Evolutionary conservation across 371 early-diverging fungal species (phyloP).

Genomic region (Capillidium heterosporum): DNA sequence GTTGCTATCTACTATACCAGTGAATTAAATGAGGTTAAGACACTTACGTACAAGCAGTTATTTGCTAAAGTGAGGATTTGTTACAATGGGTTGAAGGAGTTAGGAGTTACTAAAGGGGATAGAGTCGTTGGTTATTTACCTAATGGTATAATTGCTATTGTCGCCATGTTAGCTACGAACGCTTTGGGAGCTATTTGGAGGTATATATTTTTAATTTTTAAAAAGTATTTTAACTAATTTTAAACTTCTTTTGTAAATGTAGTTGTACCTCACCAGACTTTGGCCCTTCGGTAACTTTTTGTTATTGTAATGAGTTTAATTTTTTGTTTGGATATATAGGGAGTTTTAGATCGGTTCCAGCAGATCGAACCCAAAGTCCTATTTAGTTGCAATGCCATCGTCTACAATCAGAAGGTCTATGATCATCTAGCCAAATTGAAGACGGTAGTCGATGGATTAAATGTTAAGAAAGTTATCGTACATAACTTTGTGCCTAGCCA

Average conservation of each 20-base stretch:
- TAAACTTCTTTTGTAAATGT: slow-evolving; percentile 2
- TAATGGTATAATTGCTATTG: slow-evolving; percentile 68
- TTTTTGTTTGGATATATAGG: slow-evolving; percentile 18
- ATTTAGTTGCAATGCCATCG: slow-evolving; percentile 71
- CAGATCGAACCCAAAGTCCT: slow-evolving; percentile 90
- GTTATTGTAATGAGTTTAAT: not conserved
- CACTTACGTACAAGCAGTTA: slow-evolving; percentile 58
- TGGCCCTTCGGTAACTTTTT: slow-evolving; percentile 45
- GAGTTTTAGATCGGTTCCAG: slow-evolving; percentile 83
- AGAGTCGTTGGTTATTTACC: slow-evolving; percentile 87
- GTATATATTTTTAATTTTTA: slow-evolving; percentile 17
- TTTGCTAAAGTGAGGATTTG: slow-evolving; percentile 46
- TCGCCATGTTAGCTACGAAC: slow-evolving; percentile 83
- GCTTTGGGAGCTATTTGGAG: slow-evolving; percentile 94
- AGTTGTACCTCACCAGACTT: slow-evolving; percentile 87
- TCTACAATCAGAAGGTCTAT: slow-evolving; percentile 75
- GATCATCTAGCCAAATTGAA: slow-evolving; percentile 63
- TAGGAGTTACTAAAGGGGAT: slow-evolving; percentile 69
- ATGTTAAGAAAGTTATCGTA: slow-evolving; percentile 40
- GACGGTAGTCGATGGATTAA: slow-evolving; percentile 35
- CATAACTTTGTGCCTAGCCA: slow-evolving; percentile 39
- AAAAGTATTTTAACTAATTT: not conserved
- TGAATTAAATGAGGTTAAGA: slow-evolving; percentile 7
- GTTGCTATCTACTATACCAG: slow-evolving; percentile 59
- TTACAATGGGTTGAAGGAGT: slow-evolving; percentile 46